These are phyloP conservation scores for Phytophthora fragariaefolia DNA, from an alignment of 352 stramenopile genomes.

Conservation along the genomic window DNA sequence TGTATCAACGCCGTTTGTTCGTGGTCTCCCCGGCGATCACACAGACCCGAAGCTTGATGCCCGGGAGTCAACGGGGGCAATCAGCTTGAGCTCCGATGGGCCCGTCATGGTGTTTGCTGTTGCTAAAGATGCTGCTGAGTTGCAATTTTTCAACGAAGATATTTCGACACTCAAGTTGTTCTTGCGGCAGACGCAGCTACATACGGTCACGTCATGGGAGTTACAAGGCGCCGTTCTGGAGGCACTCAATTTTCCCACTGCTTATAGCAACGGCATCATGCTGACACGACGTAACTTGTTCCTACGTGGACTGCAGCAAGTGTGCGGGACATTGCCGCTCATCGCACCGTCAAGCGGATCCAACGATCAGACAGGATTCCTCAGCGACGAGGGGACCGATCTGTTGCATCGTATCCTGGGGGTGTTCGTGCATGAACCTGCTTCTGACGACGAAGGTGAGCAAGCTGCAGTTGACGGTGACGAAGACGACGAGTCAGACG, in stretches of 20 bases:
- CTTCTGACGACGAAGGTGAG: conserved; percentile 35
- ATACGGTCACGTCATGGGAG: conserved; percentile 49
- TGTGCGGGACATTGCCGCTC: conserved; percentile 45
- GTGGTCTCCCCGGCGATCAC: conserved; percentile 31
- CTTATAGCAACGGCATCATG: conserved; percentile 28
- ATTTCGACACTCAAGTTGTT: conserved; percentile 71
- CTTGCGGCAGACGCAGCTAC: conserved; percentile 69
- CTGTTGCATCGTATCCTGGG: conserved; percentile 67
- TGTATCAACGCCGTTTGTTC: conserved; percentile 69
- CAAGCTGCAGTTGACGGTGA: conserved; percentile 39
- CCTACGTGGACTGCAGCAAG: conserved; percentile 55
- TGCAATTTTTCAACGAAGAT: conserved; percentile 88
- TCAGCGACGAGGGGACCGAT: conserved; percentile 70
- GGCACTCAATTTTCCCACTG: conserved; percentile 39
- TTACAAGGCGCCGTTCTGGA: conserved; percentile 47
- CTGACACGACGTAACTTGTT: conserved; percentile 56
- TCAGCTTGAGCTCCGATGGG: conserved; percentile 69
- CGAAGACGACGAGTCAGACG: conserved; percentile 57
- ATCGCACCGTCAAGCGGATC: conserved; percentile 27
- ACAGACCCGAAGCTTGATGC: conserved; percentile 14
- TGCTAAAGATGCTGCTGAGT: conserved; percentile 64
- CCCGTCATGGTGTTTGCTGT: conserved; percentile 87
- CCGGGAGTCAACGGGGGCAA: conserved; percentile 51
- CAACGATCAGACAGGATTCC: conserved; percentile 30
- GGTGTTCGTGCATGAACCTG: conserved; percentile 67